Evolutionary conservation across 2,329 filamentous ascomycete genomes (phyloP), one percentile per base, ranked within the genome.

Genomic region (Colletotrichum filicis): DNA sequence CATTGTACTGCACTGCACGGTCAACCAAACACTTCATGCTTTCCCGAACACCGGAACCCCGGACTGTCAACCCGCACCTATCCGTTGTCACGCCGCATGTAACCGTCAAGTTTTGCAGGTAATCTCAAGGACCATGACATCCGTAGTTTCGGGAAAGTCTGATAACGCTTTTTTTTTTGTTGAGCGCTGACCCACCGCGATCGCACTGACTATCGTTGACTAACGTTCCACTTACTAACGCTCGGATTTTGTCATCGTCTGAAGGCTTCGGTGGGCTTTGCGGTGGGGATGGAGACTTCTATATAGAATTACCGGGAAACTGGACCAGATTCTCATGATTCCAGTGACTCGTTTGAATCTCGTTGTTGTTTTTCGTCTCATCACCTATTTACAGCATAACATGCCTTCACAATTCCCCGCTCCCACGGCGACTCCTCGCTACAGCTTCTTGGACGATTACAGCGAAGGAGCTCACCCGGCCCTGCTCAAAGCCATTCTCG

Each of bases 381-480:
- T 19, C 24, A n/a, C 30, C 19, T 6, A 1, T 7, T n/a, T 32
- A 5, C 3, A 24, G 42, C 3, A 5, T 59, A 7, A 52, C 1
- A 73, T 73, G 70, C 70, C 70, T 5, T 70, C 70, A 7, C 60
- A 73, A 7, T 42, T 64, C 22, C 66, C 55, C 9, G 32, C 19
- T 6, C 59, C 53, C 5, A 9, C 56, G 22, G 30, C 46, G 7
- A 14, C 55, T 4, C 60, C 55, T 24, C 72, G 68, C 35, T 88
- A 87, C 76, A 86, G 85, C 77, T 85, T 88, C 68, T 80, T 85
- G 59, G 86, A 88, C 75, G 86, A 88, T 74, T 88, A 88, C 76
- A 86, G 85, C 77, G 86, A 88, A 71, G 87, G 86, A 46, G 86
- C 85, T 0, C 87, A 88, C 72, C 86, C 87, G 5, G 80, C 82